A percentile compares a stretch with the other conserved stretches of the same genome.
phyloP scores from a whole-genome alignment of 306 rosid genomes.

The Prunus fruticosa region DNA sequence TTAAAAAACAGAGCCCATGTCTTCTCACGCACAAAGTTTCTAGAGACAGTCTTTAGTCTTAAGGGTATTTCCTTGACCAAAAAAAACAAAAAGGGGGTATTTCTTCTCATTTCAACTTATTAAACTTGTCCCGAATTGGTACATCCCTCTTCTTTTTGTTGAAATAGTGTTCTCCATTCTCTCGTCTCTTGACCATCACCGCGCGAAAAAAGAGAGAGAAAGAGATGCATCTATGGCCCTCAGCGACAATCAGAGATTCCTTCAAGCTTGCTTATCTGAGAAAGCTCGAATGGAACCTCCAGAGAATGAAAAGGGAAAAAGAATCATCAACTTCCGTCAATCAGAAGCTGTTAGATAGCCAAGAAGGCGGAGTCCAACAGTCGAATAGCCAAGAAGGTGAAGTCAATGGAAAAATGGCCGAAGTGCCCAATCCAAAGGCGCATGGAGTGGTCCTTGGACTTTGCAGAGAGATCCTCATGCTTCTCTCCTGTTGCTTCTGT shows the following conservation, averaged over 20 bases:
- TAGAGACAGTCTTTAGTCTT: no score
- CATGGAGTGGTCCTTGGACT: background rate
- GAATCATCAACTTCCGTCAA: conserved; percentile 3
- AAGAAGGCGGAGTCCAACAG: background rate
- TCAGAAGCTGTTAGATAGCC: conserved; percentile 26
- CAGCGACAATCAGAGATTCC: conserved; percentile 38
- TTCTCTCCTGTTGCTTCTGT: conserved; percentile 33
- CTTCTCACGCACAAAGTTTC: background rate
- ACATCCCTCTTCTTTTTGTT: background rate
- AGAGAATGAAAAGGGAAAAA: conserved; percentile 33
- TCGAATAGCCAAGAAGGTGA: conserved; percentile 11
- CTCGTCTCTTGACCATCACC: background rate
- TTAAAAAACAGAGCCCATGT: background rate
- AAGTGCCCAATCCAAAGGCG: conserved; percentile 6
- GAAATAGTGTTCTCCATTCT: background rate
- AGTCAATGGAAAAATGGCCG: background rate
- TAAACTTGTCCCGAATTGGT: background rate
- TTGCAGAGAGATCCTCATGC: conserved; percentile 3
- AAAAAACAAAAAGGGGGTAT: no score
- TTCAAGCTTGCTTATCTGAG: conserved; percentile 33
- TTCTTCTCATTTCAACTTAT: background rate
- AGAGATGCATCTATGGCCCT: conserved; percentile 51
- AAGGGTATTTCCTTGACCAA: no score
- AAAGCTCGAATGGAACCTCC: conserved; percentile 38
- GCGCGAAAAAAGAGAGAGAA: background rate